Conservation (phyloP, 306 rosid genomes). For the Quercus engelmannii region DNA sequence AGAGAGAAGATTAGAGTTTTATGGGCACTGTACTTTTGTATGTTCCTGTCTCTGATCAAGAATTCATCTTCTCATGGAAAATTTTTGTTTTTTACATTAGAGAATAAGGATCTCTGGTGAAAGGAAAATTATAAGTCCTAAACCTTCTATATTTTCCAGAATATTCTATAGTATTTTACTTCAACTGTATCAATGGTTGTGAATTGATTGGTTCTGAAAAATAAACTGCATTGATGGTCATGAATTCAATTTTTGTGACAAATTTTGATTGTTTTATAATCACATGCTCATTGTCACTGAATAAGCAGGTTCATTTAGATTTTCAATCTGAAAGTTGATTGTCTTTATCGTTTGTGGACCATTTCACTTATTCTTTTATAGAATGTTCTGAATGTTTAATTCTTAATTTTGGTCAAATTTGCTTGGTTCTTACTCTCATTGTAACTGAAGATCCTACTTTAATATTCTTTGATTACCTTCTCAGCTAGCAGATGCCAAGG, state of each 20-base stretch:
- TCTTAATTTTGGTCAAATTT: not conserved
- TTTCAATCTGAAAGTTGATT: not conserved
- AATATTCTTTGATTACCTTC: slow-evolving; percentile 4
- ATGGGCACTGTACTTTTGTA: too few relatives aligned
- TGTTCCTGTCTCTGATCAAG: not conserved
- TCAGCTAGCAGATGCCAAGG: slow-evolving; percentile 84
- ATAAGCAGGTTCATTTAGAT: not conserved
- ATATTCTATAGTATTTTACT: not conserved
- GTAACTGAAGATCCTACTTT: slow-evolving; percentile 8
- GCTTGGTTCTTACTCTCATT: not conserved
- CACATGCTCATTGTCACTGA: too few relatives aligned
- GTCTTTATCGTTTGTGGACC: not conserved
- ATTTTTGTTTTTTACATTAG: not conserved
- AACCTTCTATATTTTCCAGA: not conserved
- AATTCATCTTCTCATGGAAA: not conserved
- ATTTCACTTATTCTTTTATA: not conserved
- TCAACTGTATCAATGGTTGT: not conserved
- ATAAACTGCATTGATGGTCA: too few relatives aligned
- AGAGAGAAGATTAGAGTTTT: too few relatives aligned
- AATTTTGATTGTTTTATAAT: too few relatives aligned
- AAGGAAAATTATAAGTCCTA: not conserved
- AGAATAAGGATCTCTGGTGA: not conserved
- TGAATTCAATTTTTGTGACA: too few relatives aligned
- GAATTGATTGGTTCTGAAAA: not conserved
- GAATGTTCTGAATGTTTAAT: not conserved